Base-by-base conservation (phyloP, 768 basidiomycete species). In the Porpolomopsis calyptriformis region DNA sequence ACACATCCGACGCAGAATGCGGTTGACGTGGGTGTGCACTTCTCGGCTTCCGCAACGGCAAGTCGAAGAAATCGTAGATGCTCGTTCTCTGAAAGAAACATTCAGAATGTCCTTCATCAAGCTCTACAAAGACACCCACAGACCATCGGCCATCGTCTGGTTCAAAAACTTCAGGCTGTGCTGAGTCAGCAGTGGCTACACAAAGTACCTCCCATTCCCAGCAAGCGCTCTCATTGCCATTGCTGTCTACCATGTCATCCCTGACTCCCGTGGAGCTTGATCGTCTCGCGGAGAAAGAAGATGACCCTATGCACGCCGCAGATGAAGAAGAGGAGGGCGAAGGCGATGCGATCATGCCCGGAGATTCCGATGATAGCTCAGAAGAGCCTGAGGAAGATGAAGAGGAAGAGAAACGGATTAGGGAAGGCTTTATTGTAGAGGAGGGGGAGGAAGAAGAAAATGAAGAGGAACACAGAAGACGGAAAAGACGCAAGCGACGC, bases 1-100 rank as follows among this genome's bases (percentile, higher is more conserved):
- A 90, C 73, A 55, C 86, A 90, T 19, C 92, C 91, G n/a, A 96
- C 91, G 57, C 85, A 91, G 60, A 93, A 96, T 2, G 89, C 91
- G 1, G 82, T 81, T 6, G 76, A 74, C 0, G 73, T 69, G 1
- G 87, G 82, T 5, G 60, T 62, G 54, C 85, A 89, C 62, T 80
- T 80, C 24, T 66, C 63, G 2, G 91, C 88, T 60, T 90, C 82
- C 2, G 54, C 59, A 29, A 93, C 66, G 2, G 91, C 90, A 34
- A 76, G 64, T 6, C 64, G 70, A 55, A 94, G 70, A 52, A 73
- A 81, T 55, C 55, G 42, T 10, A 62, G 37, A 50, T 65, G 61
- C 3, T 56, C 50, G 31, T 55, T 57, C 52, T 39, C 26, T 43
- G 5, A 16, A 36, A 25, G 23, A n/a, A 6, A 19, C 3, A 31